phyloP scores from a whole-genome alignment of 306 rosid genomes.

The Sechiopsis laciniata region DNA sequence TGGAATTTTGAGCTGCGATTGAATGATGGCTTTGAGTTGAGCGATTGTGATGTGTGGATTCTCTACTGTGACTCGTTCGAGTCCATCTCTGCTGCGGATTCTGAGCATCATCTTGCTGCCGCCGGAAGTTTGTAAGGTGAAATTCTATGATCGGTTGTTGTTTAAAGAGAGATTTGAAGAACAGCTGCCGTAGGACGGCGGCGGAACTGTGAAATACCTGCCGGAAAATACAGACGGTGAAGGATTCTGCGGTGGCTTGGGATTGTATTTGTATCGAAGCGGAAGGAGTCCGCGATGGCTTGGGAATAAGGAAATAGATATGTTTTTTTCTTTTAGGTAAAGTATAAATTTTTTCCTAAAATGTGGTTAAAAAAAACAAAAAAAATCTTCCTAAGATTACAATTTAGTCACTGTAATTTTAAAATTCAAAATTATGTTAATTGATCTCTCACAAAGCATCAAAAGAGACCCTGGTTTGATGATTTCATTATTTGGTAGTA shows the following conservation, averaged over 20 bases:
- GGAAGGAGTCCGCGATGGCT: background rate
- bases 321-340: too few relatives aligned
- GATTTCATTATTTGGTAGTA: too few relatives aligned
- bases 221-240: background rate
- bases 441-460: too few relatives aligned
- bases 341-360: too few relatives aligned
- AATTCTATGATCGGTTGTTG: background rate
- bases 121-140: background rate
- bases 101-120: conserved; percentile 64
- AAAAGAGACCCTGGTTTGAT: too few relatives aligned
- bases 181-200: background rate
- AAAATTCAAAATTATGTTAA: too few relatives aligned
- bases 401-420: too few relatives aligned
- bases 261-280: background rate
- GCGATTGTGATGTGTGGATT: conserved; percentile 53
- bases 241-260: background rate
- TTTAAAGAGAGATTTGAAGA: background rate
- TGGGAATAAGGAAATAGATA: conserved; percentile 11
- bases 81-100: conserved; percentile 91
- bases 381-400: too few relatives aligned
- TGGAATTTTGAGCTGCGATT: conserved; percentile 66
- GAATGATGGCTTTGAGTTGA: conserved; percentile 47
- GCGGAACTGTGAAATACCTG: background rate
- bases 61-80: conserved; percentile 65
- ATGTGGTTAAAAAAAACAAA: too few relatives aligned